Evolutionary conservation across 352 stramenopile genomes (phyloP), one percentile per base, ranked within the genome.

Genomic region (Pythium insidiosum): DNA sequence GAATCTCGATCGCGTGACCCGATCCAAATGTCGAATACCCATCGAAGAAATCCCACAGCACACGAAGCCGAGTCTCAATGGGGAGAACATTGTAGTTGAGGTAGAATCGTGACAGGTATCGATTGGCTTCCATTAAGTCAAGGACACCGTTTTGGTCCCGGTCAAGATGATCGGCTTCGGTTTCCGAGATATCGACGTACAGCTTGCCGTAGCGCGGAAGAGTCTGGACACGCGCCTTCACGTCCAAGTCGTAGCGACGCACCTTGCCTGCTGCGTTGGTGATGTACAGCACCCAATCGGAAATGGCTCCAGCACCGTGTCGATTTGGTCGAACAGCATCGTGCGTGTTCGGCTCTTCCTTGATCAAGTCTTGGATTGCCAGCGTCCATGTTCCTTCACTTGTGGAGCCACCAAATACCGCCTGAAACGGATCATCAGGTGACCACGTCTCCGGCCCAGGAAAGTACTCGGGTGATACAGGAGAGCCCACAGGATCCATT

Each of bases 151-250:
- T 82, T 24, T 60, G 45, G 23, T 89, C 72, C 12, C 58, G 43
- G 28, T 89, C 77, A n/a, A 84, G 50, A 25, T 86, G 61, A 26
- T 89, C 77, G 0, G 61, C 58, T 24, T 84, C 73, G 2, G 71
- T 84, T 48, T 77, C 57, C 7, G 73, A 38, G 30, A 84, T 48
- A 13, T 49, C 43, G 0, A 86, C 56, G 20, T 70, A 82, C 3
- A 94, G 55, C 22, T 67, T 75, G 1, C 81, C 81, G 38, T 91
- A 75, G 23, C 83, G 66, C 12, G 81, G 81, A 7, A 94, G 50
- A 0, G 75, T 74, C 43, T 79, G 48, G 9, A 94, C 18, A 19
- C 66, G 63, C 1, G 72, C 75, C 12, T 59, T 61, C 5, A 88
- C 63, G 33, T 89, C 73, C 70, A 88, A 81, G 38, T 72, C 82